Percentiles rank a stretch among this genome's conserved stretches.
These are phyloP conservation scores for Cyberlindnera americana DNA, from an alignment of 805 yeast genomes.

Conservation along the genomic window DNA sequence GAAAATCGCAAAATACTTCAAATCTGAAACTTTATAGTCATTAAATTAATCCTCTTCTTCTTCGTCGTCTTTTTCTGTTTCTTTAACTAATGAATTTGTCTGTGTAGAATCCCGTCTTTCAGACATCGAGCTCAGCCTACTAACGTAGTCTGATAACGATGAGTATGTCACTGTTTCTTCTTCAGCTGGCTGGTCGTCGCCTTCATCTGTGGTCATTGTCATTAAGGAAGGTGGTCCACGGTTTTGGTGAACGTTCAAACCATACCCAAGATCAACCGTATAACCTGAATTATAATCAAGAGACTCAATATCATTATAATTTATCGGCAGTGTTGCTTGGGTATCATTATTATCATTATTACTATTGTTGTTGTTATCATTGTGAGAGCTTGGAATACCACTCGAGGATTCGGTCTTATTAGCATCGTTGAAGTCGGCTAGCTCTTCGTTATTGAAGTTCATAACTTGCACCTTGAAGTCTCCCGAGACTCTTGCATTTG, in stretches of 20 bases:
- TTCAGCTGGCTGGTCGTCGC: background rate
- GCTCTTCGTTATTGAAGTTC: conserved; percentile 7
- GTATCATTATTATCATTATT: too few species aligned
- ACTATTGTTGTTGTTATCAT: too few species aligned
- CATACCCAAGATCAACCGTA: conserved; percentile 26
- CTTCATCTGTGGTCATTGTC: conserved; percentile 21
- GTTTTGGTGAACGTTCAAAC: conserved; percentile 21
- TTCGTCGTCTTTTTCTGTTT: background rate
- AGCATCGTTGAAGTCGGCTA: too few species aligned
- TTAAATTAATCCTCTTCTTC: background rate
- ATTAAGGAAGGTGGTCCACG: conserved; percentile 28
- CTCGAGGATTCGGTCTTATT: too few species aligned
- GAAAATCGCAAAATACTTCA: conserved; percentile 41
- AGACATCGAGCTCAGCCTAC: conserved; percentile 17
- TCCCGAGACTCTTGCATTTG: conserved; percentile 48
- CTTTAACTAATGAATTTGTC: background rate
- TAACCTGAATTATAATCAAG: conserved; percentile 15
- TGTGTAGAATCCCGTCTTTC: conserved; percentile 6
- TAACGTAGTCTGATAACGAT: conserved; percentile 22
- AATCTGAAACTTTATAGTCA: conserved; percentile 7
- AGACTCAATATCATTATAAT: conserved; percentile 9
- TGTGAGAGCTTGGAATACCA: conserved; percentile 3
- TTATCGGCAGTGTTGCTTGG: conserved; percentile 1
- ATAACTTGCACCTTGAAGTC: conserved; percentile 33
- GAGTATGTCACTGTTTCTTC: conserved; percentile 5